Base-by-base conservation (phyloP, 2,329 filamentous ascomycete species). In the Byssothecium circinans region DNA sequence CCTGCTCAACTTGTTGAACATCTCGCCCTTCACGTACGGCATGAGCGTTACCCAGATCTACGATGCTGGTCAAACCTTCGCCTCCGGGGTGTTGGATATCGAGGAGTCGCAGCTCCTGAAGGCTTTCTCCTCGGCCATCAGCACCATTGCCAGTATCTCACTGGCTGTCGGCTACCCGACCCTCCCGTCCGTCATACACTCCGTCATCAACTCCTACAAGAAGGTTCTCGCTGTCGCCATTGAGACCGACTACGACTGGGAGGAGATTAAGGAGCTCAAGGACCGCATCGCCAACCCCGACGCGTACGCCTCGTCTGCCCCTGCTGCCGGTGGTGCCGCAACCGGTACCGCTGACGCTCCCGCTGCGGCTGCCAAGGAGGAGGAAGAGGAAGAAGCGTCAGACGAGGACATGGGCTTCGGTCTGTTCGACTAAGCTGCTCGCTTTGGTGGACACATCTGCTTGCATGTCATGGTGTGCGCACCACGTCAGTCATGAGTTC, bases 281-380 rank as follows among this genome's bases (percentile, higher is more conserved):
- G 94, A 99, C 81, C 91, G 94, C 75, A 96, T 99, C 70, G 90
- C 90, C 79, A 97, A 99, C 85, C 95, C 95, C 65, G 94, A 99
- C 46, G 90, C 90, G 46, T 99, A 97, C 76, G 94, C 92, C 59
- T 75, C 89, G 40, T 81, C 91, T 60, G 90, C 87, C 60, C 90
- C 92, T 49, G 83, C 74, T 58, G 80, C 79, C 43, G 72, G 76
- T 39, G 74, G 75, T 52, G 77, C 75, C 54, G 75, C 74, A n/a
- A n/a, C n/a, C 45, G 80, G 77, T 54, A 78, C 74, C 45, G 78
- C 74, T 41, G 77, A 75, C 44, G 56, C 60, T 20, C 57, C 61
- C 15, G 61, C 58, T 48, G 61, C 52, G 27, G 52, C 47, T 17
- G 59, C 61, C 43, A 71, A 73, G 71, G 80, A 86, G 66, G 64